Evolutionary conservation across 495 filamentous ascomycete species (phyloP), one percentile per base, ranked within the genome.

Genomic region (Neurospora intermedia): DNA sequence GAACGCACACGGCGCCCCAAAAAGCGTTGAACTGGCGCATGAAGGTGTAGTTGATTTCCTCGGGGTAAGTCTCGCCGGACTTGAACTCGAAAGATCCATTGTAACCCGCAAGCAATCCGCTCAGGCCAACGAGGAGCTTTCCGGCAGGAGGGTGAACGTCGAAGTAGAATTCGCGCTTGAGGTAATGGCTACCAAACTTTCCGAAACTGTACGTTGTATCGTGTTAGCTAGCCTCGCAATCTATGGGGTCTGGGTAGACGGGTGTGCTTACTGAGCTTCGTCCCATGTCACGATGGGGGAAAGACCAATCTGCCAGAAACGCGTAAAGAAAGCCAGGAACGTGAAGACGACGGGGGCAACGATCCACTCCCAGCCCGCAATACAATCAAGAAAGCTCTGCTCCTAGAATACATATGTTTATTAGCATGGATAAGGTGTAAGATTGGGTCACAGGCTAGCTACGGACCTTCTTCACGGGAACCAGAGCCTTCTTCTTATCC

Each of bases 61-160:
- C 87, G 2, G 96, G 96, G 79, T 99, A 99, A 62, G 87, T 92
- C 81, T 98, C 96, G 77, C 96, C 96, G 35, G 95, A 98, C 81
- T 99, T 99, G 89, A 99, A 99, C 82, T 98, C 96, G 83, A 99
- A 99, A 1, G 96, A 97, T 43, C 96, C 96, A 88, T 99, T 99
- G 86, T 99, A 99, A 70, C 95, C 95, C 43, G 96, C 96, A 71
- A 99, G 85, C 77, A 94, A 95, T 77, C 96, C 96, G 15, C 96
- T 98, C 71, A 99, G 87, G 66, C 96, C 96, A 74, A 99, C 96
- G 35, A 99, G 88, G 88, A 99, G 98, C 86, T 99, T 99, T 78
- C 96, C 96, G 66, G 98, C 88, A 66, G 96, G 96, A 71, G 96
- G 96, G 81, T 80, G 83, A 43, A 98, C 96, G 87, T 99, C 96